Base-by-base conservation (phyloP, 352 stramenopile species). In the Phytopythium vexans region DNA sequence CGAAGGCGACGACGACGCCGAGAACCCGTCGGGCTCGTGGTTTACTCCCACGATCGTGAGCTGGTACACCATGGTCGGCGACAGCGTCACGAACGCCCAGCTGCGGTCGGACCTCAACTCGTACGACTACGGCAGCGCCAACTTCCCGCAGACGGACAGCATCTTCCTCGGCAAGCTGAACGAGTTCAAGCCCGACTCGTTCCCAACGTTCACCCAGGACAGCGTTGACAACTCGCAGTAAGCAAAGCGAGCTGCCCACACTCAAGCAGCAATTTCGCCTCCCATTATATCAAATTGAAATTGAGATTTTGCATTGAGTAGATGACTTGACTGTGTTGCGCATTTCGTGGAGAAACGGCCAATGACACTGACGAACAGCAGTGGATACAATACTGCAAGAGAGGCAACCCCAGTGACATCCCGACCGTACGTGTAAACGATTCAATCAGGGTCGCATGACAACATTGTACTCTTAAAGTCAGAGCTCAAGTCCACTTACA, bases 21-120 rank as follows among this genome's bases (percentile, higher is more conserved):
- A 59, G 44, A 59, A 59, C 31, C 43, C 43, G 36, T 11, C 5
- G 31, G 42, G 53, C 12, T 3, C 35, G 10, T 59, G 6, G 3
- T 12, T 59, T 0, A 54, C 39, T 0, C 53, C 53, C 4, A 53
- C 42, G 42, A 53, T 59, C 11, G 45, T 47, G 35, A 59, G 53
- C 36, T 68, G 60, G 55, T 64, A 60, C 35, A 64, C 53, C 33
- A 68, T 49, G 52, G 47, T 47, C 8, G 60, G 60, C 41, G 60
- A 68, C 12, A 46, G 55, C 14, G 36, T 59, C 33, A 16, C 36
- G 4, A 59, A 59, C 44, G 7, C 33, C 15, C 11, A 53, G 10
- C 44, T 59, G 8, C 53, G 53, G 4, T 11, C 43, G 27, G 16
- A 51, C 12, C 51, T 50, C 31, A 57, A 49, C 14, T 12, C 15